Evolutionary conservation across 2,329 filamentous ascomycete genomes (phyloP), one percentile per base, ranked within the genome.

Genomic region (Microsporum ferrugineum): DNA sequence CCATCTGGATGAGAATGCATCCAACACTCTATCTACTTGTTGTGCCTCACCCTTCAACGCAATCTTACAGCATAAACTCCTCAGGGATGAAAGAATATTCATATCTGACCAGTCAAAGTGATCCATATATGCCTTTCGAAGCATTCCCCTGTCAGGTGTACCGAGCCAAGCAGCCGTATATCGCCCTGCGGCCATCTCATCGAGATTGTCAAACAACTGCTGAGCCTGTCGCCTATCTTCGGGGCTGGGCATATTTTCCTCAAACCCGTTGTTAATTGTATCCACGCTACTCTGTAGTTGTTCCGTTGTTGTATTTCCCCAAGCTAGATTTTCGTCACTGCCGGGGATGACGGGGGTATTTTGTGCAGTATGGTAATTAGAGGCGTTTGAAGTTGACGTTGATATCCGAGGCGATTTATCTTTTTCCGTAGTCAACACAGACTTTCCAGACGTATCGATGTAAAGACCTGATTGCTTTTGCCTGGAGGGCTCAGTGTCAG

Each of bases 21-120:
- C 89, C 65, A 99, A 77, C 62, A 99, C 92, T 38, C 94, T 88
- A 72, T 99, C 94, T 23, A 99, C 89, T 73, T 99, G 92, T 74
- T 99, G 94, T 2, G 91, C 95, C 75, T 99, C 94, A 45, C 89
- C 94, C 66, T 89, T 88, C 61, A 99, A 80, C 3, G 94, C 81
- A 29, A 97, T 79, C 36, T 89, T 87, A 59, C 83, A 83, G 72
- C 94, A 99, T 31, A 99, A 80, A 63, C 86, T 83, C 31, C 94
- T 85, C 65, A 97, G 79, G 5, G 89, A 85, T 41, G 82, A 80
- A 14, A 97, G 80, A 56, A 97, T 87, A 72, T 89, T 95, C 69
- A 88, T 80, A 67, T 87, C 87, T 5, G 83, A 79, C 77, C 94
- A 97, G 71, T 96, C 87, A 71, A 92, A 96, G 8, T 96, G 78